Evolutionary conservation across 305 asterid genomes (phyloP).

Genomic region (Rubia peregrina): DNA sequence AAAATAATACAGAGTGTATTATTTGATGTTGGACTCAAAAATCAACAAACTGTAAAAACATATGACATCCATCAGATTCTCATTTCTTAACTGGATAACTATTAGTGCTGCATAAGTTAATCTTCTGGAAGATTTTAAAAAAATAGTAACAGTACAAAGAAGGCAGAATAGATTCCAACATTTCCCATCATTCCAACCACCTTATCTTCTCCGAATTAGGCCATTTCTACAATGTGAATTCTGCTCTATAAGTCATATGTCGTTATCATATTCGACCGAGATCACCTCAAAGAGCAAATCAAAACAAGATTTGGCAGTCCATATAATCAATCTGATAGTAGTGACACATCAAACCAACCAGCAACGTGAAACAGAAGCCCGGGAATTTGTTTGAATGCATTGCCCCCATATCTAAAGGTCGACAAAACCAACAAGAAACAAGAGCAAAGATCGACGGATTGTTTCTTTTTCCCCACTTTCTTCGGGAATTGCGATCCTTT

Average conservation of each 20-base stretch:
- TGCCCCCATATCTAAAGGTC: background rate
- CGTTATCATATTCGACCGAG: background rate
- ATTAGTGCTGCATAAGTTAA: background rate
- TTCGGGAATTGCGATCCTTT: background rate
- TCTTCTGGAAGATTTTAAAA: background rate
- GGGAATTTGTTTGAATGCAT: background rate
- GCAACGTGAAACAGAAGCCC: constrained; percentile 1
- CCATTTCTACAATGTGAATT: background rate
- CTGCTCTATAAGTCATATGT: background rate
- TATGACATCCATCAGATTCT: background rate
- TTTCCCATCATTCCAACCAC: background rate
- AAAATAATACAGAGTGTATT: background rate
- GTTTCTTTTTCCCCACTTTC: background rate
- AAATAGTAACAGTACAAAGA: constrained; percentile 1
- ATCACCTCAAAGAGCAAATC: background rate
- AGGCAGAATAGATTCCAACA: constrained; percentile 6
- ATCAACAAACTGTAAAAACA: background rate
- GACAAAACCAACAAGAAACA: constrained; percentile 6
- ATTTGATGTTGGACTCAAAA: background rate
- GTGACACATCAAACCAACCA: constrained; percentile 2
- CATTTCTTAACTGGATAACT: background rate
- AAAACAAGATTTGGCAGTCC: constrained; percentile 7
- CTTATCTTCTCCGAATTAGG: constrained; percentile 6
- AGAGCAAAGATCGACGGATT: background rate
- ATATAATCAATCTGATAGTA: background rate